Evolutionary conservation across 192 early-diverging fungal genomes (phyloP).

Genomic region (Entrophospora sp.): DNA sequence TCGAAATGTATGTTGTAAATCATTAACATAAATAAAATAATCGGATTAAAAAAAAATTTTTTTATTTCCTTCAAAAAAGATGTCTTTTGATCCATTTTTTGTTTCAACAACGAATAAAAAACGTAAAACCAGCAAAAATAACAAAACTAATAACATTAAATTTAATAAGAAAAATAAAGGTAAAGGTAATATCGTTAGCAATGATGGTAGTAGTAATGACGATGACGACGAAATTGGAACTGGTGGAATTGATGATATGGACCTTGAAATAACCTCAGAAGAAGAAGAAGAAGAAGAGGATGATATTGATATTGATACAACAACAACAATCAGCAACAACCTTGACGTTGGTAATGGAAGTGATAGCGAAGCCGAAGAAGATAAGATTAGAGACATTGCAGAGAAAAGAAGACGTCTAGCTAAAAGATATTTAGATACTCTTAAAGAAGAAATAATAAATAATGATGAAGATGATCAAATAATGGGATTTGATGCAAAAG

Average conservation of each 20-base stretch:
- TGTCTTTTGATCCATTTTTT: neutral
- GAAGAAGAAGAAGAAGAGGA: slow-evolving; percentile 18
- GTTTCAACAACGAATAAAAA: neutral
- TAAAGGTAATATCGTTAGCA: slow-evolving; percentile 16
- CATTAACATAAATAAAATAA: too few species aligned
- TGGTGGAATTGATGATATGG: too few species aligned
- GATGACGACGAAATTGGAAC: slow-evolving; percentile 47
- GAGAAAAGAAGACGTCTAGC: slow-evolving; percentile 90
- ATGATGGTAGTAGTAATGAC: slow-evolving; percentile 27
- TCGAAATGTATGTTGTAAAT: too few species aligned
- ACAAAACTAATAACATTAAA: neutral
- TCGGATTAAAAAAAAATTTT: too few species aligned
- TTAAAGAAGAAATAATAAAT: too few species aligned
- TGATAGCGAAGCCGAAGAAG: slow-evolving; percentile 51
- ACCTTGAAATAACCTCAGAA: too few species aligned
- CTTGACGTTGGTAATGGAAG: too few species aligned
- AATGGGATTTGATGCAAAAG: slow-evolving; percentile 78
- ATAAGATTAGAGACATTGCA: slow-evolving; percentile 75
- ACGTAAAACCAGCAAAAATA: neutral
- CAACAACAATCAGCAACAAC: too few species aligned
- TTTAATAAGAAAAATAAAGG: slow-evolving; percentile 24
- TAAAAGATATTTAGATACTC: slow-evolving; percentile 80
- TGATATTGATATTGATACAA: too few species aligned
- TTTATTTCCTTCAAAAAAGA: too few species aligned
- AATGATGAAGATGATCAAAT: too few species aligned